Percentiles rank a stretch among this genome's conserved stretches.
These are phyloP conservation scores for Kandelia obovata DNA, from an alignment of 345 rosid genomes.

Conservation along the genomic window DNA sequence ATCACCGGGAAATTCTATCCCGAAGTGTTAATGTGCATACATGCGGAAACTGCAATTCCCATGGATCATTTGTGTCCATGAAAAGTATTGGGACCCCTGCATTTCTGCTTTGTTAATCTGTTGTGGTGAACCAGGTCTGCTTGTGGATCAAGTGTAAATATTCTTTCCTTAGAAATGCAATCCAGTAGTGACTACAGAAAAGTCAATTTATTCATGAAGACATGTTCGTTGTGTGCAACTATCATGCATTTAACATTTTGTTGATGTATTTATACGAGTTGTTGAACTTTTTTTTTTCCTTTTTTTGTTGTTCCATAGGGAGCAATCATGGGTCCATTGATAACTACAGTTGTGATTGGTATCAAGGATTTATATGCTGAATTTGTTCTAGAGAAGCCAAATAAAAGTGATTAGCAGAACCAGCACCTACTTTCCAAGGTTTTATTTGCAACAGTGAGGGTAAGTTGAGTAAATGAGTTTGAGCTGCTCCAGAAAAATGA, in stretches of 20 bases:
- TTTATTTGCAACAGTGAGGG: constrained; percentile 17
- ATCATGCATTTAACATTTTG: constrained; percentile 1
- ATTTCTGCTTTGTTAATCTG: neutral
- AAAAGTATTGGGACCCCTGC: neutral
- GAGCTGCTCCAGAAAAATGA: constrained; percentile 3
- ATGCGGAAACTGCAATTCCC: neutral
- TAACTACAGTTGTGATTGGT: constrained; percentile 86
- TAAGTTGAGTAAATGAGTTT: constrained; percentile 9
- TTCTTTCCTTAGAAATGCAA: too few species aligned
- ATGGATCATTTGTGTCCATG: neutral
- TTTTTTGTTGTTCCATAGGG: constrained; percentile 46
- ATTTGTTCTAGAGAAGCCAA: constrained; percentile 64
- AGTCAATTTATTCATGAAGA: too few species aligned
- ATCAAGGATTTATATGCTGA: constrained; percentile 87
- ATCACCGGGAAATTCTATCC: neutral
- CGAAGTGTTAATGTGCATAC: too few species aligned
- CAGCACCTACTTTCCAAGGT: neutral
- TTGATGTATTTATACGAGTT: neutral
- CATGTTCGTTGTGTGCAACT: neutral
- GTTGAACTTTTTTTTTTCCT: neutral
- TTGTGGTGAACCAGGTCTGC: neutral
- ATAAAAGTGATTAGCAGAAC: constrained; percentile 35
- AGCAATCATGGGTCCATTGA: constrained; percentile 97
- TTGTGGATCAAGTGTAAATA: neutral
- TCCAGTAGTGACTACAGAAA: too few species aligned